Evolutionary conservation across 257 asterid species (phyloP), one percentile per base, ranked within the genome.

Genomic region (Jacaranda mimosifolia): DNA sequence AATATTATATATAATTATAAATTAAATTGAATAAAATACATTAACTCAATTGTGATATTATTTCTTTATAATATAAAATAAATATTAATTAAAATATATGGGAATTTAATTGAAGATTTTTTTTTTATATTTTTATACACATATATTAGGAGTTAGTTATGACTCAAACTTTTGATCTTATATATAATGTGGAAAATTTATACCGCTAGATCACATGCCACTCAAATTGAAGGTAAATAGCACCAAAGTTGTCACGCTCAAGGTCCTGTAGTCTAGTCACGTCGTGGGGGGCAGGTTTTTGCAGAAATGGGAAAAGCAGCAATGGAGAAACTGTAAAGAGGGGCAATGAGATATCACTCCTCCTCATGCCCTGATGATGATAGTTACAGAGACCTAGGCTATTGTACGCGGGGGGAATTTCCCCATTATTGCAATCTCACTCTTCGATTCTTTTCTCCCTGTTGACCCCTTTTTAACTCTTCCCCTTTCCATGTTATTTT

Each of bases 221-320:
- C n/a, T n/a, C n/a, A n/a, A 26, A 26, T 26, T 26, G 32, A 26
- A 26, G 32, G 2, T 26, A 26, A 26, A 26, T 26, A 68, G 84
- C 35, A 80, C 77, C 78, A 74, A 75, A 71, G 68, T 68, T 49
- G 88, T 82, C 70, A 72, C 57, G 63, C 74, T 74, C 79, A 73
- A 76, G 81, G 77, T 70, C 73, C 81, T 78, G 73, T 59, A 82
- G 91, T 83, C 73, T 85, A 86, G 93, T 89, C 94, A 89, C 88
- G 66, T 87, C 91, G 35, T 65, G 68, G 78, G 74, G 70, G 70
- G 79, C 90, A 86, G 87, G 67, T 68, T 66, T 53, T 83, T 81
- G 89, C 91, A 85, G 86, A 88, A 85, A 83, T 79, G 86, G 83
- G 74, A 81, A 83, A 77, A 80, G 79, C 78, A 76, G 80, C 59